Evolutionary conservation across 73 alveolate species (phyloP).

Genomic region (Tetrahymena thermophila): DNA sequence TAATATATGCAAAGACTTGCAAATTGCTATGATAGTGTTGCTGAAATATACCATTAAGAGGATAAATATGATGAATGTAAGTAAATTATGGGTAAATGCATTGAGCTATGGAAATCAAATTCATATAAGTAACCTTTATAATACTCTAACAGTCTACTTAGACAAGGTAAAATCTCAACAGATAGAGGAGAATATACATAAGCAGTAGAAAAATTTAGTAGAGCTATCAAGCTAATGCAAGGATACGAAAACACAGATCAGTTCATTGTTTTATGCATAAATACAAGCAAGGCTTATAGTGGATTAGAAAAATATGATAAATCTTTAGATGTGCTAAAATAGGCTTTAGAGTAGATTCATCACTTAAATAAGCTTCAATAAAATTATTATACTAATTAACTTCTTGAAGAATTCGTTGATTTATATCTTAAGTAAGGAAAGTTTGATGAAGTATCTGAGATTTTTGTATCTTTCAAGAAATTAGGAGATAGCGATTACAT

Average conservation of each 20-base stretch:
- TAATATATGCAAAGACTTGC: background rate
- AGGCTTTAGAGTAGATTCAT: background rate
- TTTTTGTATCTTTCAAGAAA: background rate
- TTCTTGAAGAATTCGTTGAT: background rate
- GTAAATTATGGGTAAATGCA: background rate
- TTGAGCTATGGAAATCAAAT: background rate
- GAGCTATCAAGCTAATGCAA: background rate
- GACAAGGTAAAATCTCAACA: background rate
- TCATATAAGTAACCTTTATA: background rate
- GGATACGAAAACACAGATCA: background rate
- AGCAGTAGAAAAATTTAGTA: background rate
- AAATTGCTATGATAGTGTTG: background rate
- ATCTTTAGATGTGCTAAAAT: background rate
- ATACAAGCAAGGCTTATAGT: background rate
- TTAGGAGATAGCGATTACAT: background rate
- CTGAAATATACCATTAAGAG: background rate
- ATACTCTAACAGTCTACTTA: background rate
- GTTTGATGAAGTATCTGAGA: background rate
- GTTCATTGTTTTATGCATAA: background rate
- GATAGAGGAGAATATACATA: background rate
- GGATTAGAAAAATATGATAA: background rate
- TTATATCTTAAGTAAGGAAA: background rate
- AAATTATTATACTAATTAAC: background rate
- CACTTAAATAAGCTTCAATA: background rate
- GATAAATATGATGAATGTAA: background rate